Conservation (phyloP, 1,284 basidiomycete genomes). For the Moniliella sp. region DNA sequence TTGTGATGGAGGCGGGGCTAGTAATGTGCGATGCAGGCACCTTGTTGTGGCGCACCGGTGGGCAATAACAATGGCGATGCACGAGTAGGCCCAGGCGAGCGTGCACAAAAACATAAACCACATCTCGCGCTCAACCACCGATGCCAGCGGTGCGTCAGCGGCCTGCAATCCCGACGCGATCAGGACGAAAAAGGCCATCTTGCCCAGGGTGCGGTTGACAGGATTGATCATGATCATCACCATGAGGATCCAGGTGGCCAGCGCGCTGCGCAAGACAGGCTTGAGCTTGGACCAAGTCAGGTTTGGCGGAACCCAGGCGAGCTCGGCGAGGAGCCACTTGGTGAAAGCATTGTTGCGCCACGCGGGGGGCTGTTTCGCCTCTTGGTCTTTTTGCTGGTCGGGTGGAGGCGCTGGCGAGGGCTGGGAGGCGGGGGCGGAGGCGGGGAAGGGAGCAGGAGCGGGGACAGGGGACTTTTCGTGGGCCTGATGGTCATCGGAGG, state of each 20-base stretch:
- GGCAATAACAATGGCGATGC: constrained; percentile 47
- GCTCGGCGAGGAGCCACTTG: no score
- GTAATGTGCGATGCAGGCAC: constrained; percentile 36
- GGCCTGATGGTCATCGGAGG: no score
- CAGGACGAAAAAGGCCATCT: constrained; percentile 49
- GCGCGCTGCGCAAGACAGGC: constrained; percentile 45
- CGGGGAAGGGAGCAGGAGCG: no score
- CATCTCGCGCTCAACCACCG: constrained; percentile 49
- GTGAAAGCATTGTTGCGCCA: no score
- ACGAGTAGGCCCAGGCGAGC: constrained; percentile 48
- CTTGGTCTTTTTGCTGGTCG: no score
- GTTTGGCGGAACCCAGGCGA: neutral
- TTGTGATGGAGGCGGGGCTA: constrained; percentile 1
- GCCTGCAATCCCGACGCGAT: constrained; percentile 49
- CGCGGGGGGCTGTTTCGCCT: no score
- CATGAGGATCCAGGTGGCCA: constrained; percentile 46
- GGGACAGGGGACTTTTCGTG: no score
- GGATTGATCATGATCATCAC: constrained; percentile 46
- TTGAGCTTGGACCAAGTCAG: constrained; percentile 36
- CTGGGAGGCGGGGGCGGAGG: no score
- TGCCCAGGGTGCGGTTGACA: constrained; percentile 42
- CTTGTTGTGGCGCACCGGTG: constrained; percentile 42
- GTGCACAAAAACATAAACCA: constrained; percentile 42
- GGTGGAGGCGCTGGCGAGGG: no score
- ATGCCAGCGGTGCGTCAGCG: constrained; percentile 47